Conservation (phyloP, 306 rosid genomes). For the Medicago truncatula region DNA sequence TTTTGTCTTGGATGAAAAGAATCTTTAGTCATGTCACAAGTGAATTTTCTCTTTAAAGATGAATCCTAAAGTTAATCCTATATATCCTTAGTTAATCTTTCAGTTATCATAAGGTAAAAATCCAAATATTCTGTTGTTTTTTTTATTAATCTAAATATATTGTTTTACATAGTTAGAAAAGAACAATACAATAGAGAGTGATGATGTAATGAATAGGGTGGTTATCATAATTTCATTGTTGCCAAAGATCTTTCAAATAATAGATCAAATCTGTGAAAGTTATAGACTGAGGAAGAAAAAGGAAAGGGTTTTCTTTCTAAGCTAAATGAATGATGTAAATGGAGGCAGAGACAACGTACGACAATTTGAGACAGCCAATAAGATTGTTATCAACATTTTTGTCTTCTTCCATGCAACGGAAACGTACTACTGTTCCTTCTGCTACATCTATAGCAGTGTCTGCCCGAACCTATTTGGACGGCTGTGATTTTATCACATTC, state of each 20-base stretch:
- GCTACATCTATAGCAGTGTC: slow-evolving; percentile 36
- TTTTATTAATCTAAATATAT: too few species aligned
- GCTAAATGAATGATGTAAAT: slow-evolving; percentile 31
- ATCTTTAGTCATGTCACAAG: slow-evolving; percentile 83
- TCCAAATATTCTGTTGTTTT: background rate
- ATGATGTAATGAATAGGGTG: slow-evolving; percentile 51
- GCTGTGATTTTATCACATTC: slow-evolving; percentile 53
- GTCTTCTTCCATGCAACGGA: slow-evolving; percentile 38
- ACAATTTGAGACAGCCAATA: slow-evolving; percentile 59
- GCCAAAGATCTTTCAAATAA: slow-evolving; percentile 48
- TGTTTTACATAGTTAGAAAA: slow-evolving; percentile 39
- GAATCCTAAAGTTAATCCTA: slow-evolving; percentile 42
- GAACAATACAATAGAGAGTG: slow-evolving; percentile 40
- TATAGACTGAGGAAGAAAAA: slow-evolving; percentile 43
- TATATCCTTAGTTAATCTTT: slow-evolving; percentile 1
- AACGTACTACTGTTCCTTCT: slow-evolving; percentile 35
- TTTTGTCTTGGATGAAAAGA: slow-evolving; percentile 48
- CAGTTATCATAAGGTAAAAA: slow-evolving; percentile 32
- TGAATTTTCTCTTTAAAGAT: slow-evolving; percentile 39
- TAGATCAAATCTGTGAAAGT: slow-evolving; percentile 55
- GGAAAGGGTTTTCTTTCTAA: slow-evolving; percentile 25
- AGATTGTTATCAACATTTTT: slow-evolving; percentile 59
- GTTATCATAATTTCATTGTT: slow-evolving; percentile 45
- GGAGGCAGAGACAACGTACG: slow-evolving; percentile 58
- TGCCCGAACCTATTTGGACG: slow-evolving; percentile 49